Evolutionary conservation across 305 asterid genomes (phyloP).

Genomic region (Fraxinus nigra): DNA sequence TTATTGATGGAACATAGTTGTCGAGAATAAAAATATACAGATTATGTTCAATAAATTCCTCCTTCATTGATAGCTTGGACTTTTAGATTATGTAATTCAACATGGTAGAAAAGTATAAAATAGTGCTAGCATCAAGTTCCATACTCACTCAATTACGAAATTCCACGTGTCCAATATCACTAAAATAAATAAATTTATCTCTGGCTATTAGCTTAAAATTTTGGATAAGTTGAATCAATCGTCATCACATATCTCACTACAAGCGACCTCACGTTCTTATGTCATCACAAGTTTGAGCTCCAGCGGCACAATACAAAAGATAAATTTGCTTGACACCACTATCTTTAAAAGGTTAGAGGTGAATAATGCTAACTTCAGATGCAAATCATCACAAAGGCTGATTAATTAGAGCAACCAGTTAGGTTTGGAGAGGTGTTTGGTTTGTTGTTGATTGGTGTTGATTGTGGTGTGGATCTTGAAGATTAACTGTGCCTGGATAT

Average conservation of each 20-base stretch:
- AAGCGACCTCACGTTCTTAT: neutral
- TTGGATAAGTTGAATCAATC: neutral
- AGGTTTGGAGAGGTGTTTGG: no score
- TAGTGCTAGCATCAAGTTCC: neutral
- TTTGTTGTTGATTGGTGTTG: no score
- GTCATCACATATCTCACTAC: neutral
- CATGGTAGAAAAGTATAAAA: neutral
- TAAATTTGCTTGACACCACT: neutral
- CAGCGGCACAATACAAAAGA: neutral
- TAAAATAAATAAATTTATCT: neutral
- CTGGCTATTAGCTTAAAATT: neutral
- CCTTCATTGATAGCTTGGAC: neutral
- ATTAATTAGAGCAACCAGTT: no score
- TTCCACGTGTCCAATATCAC: neutral
- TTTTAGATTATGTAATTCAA: neutral
- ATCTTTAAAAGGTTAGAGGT: neutral
- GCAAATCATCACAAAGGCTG: constrained; percentile 4
- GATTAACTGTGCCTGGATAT: no score
- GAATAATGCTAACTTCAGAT: constrained; percentile 10
- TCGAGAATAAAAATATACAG: neutral
- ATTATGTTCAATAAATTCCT: neutral
- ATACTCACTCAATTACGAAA: neutral
- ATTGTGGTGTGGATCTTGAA: no score
- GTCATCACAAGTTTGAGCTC: neutral
- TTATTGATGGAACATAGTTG: neutral